phyloP scores from a whole-genome alignment of 805 yeast genomes.

The Metschnikowia vanudenii region DNA sequence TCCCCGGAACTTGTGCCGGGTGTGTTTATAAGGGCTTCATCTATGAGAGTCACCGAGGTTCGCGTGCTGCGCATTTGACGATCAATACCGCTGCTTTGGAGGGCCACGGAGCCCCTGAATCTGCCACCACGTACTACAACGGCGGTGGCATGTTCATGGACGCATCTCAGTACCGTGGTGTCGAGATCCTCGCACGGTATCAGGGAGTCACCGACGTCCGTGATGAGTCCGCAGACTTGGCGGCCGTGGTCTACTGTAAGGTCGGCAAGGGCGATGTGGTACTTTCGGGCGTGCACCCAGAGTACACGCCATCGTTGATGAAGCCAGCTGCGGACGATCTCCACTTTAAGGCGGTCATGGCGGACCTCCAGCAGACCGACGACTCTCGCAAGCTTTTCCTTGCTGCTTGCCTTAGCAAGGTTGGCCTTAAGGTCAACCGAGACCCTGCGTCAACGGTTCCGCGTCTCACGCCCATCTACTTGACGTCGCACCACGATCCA shows the following conservation, averaged over 20 bases:
- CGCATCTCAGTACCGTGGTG: conserved; percentile 54
- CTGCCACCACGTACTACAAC: conserved; percentile 58
- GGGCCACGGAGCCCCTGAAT: conserved; percentile 15
- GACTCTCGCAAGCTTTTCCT: conserved; percentile 54
- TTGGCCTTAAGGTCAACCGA: conserved; percentile 73
- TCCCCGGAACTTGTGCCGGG: conserved; percentile 82
- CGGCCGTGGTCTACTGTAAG: conserved; percentile 70
- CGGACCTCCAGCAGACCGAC: conserved; percentile 43
- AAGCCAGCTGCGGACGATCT: conserved; percentile 31
- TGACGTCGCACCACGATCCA: conserved; percentile 44
- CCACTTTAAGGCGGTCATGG: conserved; percentile 31
- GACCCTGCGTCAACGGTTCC: conserved; percentile 37
- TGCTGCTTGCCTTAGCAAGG: conserved; percentile 50
- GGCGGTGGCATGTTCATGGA: conserved; percentile 90
- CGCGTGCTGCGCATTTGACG: conserved; percentile 53
- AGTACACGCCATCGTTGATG: conserved; percentile 59
- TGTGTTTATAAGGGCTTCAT: conserved; percentile 76
- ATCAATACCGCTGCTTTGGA: conserved; percentile 34
- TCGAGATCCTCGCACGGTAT: conserved; percentile 74
- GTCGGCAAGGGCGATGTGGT: conserved; percentile 76
- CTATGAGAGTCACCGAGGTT: conserved; percentile 76
- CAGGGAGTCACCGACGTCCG: conserved; percentile 53
- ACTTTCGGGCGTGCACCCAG: conserved; percentile 88
- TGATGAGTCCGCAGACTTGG: conserved; percentile 38
- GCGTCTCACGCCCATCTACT: conserved; percentile 61